Evolutionary conservation across 129 eudicot genomes (phyloP), one percentile per base, ranked within the genome.

Genomic region (Glebionis coronaria): DNA sequence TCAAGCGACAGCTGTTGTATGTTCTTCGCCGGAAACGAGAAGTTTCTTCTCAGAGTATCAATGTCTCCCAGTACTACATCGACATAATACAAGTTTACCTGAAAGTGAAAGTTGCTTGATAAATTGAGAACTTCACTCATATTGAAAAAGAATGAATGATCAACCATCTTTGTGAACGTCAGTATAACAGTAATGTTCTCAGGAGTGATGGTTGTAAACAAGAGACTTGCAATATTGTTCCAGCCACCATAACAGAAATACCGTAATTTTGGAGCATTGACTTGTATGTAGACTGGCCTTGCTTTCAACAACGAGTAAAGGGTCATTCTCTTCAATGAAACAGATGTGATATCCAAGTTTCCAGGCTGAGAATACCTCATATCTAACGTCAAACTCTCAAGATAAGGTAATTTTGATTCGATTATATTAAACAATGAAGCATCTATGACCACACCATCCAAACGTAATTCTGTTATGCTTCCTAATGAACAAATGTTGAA

Each of bases 331-430:
- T 65, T 31, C 50, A 65, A 7, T n/a, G 45, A 65, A 50, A 11
- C 49, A 67, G 49, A 46, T 12, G 38, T 19, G 31, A 67, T 28
- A 52, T 46, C 72, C 29, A 67, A 67, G 5, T 25, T 67, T 67
- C 46, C 28, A 3, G 2, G 11, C n/a, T 9, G 5, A 46, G 8
- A 16, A 14, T 5, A 14, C 40, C 59, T 6, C 56, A 19, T 50
- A 3, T 31, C 18, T 51, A 67, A 18, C 12, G 18, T 67, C 42
- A 49, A 49, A 49, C 7, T 9, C 27, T 52, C 20, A 16, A 53
- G 62, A 29, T 31, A 31, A 51, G 51, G 61, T 11, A 67, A 52
- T n/a, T 67, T 52, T 1, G 38, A 51, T 67, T 53, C 7, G 31
- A 67, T 52, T 28, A 7, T 67, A 28, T 10, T 14, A 0, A 67